Evolutionary conservation across 2,329 filamentous ascomycete species (phyloP).

Genomic region (Microdochium trichocladiopsis): DNA sequence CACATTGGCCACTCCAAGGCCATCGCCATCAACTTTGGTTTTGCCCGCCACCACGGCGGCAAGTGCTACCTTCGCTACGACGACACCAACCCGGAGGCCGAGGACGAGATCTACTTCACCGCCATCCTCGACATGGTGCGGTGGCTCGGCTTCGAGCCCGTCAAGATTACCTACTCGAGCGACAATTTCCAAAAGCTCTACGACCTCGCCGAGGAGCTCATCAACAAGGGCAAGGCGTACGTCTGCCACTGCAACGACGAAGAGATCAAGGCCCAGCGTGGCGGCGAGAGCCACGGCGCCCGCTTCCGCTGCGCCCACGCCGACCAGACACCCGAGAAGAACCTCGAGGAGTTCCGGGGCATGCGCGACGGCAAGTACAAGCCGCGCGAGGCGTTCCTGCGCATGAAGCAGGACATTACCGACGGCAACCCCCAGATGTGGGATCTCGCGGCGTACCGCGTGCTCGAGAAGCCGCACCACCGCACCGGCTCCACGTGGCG

Average conservation of each 20-base stretch:
- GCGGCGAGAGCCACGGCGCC: constrained; percentile 63
- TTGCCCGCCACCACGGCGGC: constrained; percentile 77
- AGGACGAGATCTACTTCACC: constrained; percentile 82
- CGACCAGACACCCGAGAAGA: constrained; percentile 65
- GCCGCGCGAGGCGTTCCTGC: constrained; percentile 73
- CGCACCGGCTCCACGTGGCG: constrained; percentile 79
- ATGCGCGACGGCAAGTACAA: constrained; percentile 92
- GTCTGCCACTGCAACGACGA: constrained; percentile 80
- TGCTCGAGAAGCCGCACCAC: constrained; percentile 65
- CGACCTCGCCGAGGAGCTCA: constrained; percentile 79
- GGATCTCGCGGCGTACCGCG: constrained; percentile 87
- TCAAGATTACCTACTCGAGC: constrained; percentile 75
- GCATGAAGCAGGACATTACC: constrained; percentile 87
- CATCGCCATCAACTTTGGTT: constrained; percentile 94
- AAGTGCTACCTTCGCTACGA: constrained; percentile 76
- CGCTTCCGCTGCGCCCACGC: constrained; percentile 79
- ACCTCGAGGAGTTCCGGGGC: constrained; percentile 73
- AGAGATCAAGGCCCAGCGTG: constrained; percentile 81
- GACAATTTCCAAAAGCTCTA: constrained; percentile 89
- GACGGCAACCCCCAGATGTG: constrained; percentile 92
- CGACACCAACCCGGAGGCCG: constrained; percentile 91
- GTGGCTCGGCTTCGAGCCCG: constrained; percentile 81
- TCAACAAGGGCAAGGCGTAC: constrained; percentile 64
- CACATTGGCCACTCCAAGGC: constrained; percentile 95
- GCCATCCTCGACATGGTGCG: constrained; percentile 83